phyloP scores from a whole-genome alignment of 345 rosid species.

The Rhodomyrtus tomentosa region DNA sequence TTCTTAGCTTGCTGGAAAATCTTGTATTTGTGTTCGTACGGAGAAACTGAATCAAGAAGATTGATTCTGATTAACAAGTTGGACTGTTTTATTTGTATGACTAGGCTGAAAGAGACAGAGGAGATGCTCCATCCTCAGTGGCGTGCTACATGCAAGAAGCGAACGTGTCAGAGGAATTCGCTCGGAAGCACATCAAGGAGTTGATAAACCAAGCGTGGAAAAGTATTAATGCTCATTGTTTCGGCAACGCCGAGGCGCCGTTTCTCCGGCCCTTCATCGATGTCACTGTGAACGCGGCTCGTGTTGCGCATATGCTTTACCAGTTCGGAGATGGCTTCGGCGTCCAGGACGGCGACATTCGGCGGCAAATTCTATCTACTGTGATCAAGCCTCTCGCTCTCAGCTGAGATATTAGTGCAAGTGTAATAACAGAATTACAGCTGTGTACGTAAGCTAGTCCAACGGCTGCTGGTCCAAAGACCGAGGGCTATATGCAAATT shows the following conservation, averaged over 20 bases:
- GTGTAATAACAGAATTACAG: not conserved
- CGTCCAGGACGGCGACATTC: slow-evolving; percentile 21
- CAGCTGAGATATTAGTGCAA: not conserved
- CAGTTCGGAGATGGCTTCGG: slow-evolving; percentile 39
- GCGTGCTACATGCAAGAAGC: slow-evolving; percentile 28
- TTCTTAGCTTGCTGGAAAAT: not conserved
- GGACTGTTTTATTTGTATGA: not conserved
- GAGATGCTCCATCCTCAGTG: slow-evolving; percentile 40
- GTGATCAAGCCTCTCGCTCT: slow-evolving; percentile 14
- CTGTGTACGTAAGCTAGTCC: not conserved
- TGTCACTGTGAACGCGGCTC: slow-evolving; percentile 21
- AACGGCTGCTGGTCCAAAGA: not conserved
- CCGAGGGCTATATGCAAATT: not conserved
- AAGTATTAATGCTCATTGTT: slow-evolving; percentile 22
- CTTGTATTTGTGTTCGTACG: not conserved
- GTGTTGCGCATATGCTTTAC: slow-evolving; percentile 32
- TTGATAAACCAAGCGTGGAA: slow-evolving; percentile 24
- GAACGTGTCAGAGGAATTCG: slow-evolving; percentile 23
- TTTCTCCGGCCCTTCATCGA: slow-evolving; percentile 6
- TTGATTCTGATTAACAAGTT: not conserved
- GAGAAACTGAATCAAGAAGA: too few species aligned
- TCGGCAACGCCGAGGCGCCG: not conserved
- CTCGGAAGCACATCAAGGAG: slow-evolving; percentile 11
- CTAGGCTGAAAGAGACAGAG: slow-evolving; percentile 46
- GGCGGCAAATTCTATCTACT: slow-evolving; percentile 15